Evolutionary conservation across 2,329 filamentous ascomycete species (phyloP).

Genomic region (Penicillium olsonii): DNA sequence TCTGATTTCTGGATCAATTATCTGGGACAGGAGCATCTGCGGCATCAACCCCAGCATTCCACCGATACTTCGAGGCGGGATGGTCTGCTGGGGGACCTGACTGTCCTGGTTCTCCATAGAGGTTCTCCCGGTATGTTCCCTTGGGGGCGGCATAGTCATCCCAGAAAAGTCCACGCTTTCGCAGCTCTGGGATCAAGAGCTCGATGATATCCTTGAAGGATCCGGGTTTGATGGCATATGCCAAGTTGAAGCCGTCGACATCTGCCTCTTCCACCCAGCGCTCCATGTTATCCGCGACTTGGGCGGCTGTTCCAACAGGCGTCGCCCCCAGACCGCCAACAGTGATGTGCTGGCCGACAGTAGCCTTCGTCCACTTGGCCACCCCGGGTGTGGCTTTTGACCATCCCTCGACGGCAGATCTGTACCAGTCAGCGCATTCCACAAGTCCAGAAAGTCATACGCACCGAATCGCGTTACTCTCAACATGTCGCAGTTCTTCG

Average conservation of each 20-base stretch:
- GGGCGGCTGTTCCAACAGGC: constrained; percentile 63
- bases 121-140: constrained; percentile 45
- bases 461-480: constrained; percentile 60
- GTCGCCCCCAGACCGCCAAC: constrained; percentile 68
- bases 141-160: constrained; percentile 40
- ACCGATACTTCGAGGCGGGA: constrained; percentile 39
- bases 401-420: constrained; percentile 54
- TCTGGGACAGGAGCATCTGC: constrained; percentile 32
- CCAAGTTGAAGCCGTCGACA: constrained; percentile 74
- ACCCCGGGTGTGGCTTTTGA: constrained; percentile 59
- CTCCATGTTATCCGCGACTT: constrained; percentile 69
- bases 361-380: constrained; percentile 71
- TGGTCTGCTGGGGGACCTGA: constrained; percentile 37
- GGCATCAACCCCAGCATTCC: constrained; percentile 39
- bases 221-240: constrained; percentile 67
- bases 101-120: constrained; percentile 36
- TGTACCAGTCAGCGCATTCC: constrained; percentile 23
- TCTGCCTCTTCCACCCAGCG: constrained; percentile 68
- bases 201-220: constrained; percentile 70
- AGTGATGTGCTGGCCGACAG: constrained; percentile 67
- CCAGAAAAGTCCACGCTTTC: constrained; percentile 52
- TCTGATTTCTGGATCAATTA: constrained; percentile 12
- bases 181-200: constrained; percentile 65
- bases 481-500: constrained; percentile 63
- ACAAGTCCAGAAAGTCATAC: constrained; percentile 8